Evolutionary conservation across 1,139 yeast genomes (phyloP), one percentile per base, ranked within the genome.

Genomic region (Yamadazyma triangularis): DNA sequence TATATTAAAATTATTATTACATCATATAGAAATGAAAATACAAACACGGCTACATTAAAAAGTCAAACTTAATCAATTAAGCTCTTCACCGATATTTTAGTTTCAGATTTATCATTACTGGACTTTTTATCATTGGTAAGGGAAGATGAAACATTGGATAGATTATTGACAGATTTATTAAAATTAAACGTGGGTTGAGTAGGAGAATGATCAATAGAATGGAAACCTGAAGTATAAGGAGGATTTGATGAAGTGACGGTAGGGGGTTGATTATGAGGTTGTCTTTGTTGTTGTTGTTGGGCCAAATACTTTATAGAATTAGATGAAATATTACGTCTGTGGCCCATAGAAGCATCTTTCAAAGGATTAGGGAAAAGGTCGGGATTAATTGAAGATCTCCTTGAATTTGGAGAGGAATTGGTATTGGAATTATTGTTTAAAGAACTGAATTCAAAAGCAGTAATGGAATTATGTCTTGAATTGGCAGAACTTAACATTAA

Each of bases 311-410:
- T 59, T 23, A 59, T 53, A 16, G 64, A 58, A 34, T 51, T 51
- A 42, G 58, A 62, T n/a, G 64, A 56, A 6, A 53, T 37, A 32
- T 51, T 58, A 24, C 67, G 43, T 38, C 59, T 59, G 25, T 53
- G 56, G 13, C 34, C 38, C 20, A 18, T 32, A 24, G 29, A 33
- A 11, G 33, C 23, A 5, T 51, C 55, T 26, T 47, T 52, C 25
- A 58, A 44, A 9, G 70, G 67, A 35, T 62, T 62, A 9, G 70
- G 70, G 48, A 64, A 64, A 31, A 60, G 56, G 32, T 64, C 70
- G 1, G 68, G 67, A 6, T 68, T 66, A 25, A 60, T 55, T 6
- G 65, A 58, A 22, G 66, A 60, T 27, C 68, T 51, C 41, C 70
- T 52, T 23, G 61, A 55, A 31, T 56, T 53, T 23, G 58, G 38